phyloP scores from a whole-genome alignment of 1,284 basidiomycete species.

The Ustilago trichophora region DNA sequence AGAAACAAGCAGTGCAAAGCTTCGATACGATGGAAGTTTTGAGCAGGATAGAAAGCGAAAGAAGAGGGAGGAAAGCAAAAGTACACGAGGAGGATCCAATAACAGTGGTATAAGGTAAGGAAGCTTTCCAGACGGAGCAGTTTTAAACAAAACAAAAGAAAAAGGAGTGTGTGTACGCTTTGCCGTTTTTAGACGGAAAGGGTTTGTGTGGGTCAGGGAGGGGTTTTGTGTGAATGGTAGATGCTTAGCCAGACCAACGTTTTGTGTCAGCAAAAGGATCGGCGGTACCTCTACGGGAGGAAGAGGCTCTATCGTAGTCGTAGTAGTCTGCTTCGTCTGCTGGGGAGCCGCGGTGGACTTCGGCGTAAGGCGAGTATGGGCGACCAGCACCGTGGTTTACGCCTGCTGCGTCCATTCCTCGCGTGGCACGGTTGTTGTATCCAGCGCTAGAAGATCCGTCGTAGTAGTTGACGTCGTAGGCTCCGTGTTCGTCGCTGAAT shows the following conservation, averaged over 20 bases:
- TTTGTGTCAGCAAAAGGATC: slow-evolving; percentile 27
- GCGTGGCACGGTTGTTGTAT: slow-evolving; percentile 41
- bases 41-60: slow-evolving; percentile 26
- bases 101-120: slow-evolving; percentile 29
- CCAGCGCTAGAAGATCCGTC: slow-evolving; percentile 30
- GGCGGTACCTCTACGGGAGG: slow-evolving; percentile 3
- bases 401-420: slow-evolving; percentile 40
- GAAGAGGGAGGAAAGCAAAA: neutral
- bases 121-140: neutral
- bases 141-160: too few relatives aligned
- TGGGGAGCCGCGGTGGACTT: slow-evolving; percentile 26
- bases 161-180: too few relatives aligned
- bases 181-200: too few relatives aligned
- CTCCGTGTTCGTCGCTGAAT: slow-evolving; percentile 39
- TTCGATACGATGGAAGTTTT: too few relatives aligned
- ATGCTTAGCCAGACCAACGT: slow-evolving; percentile 34
- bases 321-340: slow-evolving; percentile 6
- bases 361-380: slow-evolving; percentile 42
- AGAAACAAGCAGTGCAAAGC: neutral
- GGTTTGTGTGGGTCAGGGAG: too few relatives aligned
- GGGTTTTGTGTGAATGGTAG: neutral
- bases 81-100: slow-evolving; percentile 3
- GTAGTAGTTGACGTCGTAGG: slow-evolving; percentile 48
- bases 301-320: slow-evolving; percentile 22
- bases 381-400: slow-evolving; percentile 10